These are phyloP conservation scores for Paraleonurus japonicus DNA, from an alignment of 257 asterid genomes.

Conservation along the genomic window DNA sequence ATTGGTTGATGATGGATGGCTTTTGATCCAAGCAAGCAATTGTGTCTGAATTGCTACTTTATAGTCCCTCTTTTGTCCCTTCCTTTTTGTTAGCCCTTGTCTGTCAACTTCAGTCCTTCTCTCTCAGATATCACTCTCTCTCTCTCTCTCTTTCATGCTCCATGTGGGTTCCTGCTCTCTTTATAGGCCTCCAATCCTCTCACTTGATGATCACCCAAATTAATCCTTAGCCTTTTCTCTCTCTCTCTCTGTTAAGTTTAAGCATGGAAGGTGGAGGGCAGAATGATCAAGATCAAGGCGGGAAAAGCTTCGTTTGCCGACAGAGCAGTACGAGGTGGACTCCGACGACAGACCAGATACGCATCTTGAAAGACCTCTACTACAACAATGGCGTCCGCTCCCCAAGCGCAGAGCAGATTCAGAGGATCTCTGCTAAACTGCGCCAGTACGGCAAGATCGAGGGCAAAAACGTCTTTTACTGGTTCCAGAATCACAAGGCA, in stretches of 20 bases:
- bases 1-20: constrained; percentile 53
- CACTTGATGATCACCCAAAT: background rate
- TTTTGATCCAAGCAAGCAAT: constrained; percentile 92
- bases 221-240: background rate
- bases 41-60: constrained; percentile 43
- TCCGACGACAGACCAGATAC: constrained; percentile 87
- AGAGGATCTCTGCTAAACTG: constrained; percentile 82
- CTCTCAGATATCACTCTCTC: constrained; percentile 65
- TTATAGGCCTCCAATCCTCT: constrained; percentile 12
- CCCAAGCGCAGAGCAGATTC: constrained; percentile 92
- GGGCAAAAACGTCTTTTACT: constrained; percentile 93
- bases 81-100: constrained; percentile 62
- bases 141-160: constrained; percentile 36
- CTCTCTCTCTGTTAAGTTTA: too few species aligned
- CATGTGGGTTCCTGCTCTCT: constrained; percentile 45
- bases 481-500: constrained; percentile 99
- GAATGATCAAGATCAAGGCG: constrained; percentile 20
- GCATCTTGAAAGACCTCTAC: constrained; percentile 90
- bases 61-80: constrained; percentile 91
- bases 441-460: constrained; percentile 97
- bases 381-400: constrained; percentile 96
- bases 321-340: constrained; percentile 96
- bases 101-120: constrained; percentile 99
- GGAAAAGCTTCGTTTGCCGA: constrained; percentile 51
- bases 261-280: too few species aligned